Evolutionary conservation across 805 yeast genomes (phyloP), one percentile per base, ranked within the genome.

Genomic region (Saturnispora saitoi): DNA sequence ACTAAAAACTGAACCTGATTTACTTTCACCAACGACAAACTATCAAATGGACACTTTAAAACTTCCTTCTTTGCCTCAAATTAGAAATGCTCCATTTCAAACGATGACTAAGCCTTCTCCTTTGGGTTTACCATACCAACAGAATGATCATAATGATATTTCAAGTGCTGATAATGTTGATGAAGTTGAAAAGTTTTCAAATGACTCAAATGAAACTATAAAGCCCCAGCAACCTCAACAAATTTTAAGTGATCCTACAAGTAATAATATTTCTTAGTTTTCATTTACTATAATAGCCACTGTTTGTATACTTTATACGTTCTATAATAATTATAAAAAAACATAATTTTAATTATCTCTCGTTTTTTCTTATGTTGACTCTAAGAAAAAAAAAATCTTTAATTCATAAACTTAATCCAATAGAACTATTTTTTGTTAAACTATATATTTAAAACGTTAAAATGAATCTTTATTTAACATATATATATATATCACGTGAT

Each of bases 171-270:
- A 20, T 14, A 17, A 20, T 12, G 26, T 17, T 32, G 42, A 34
- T 7, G 47, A 36, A n/a, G 11, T 26, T 12, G 47, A 36, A 20
- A 36, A 42, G 30, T 32, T 12, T 30, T n/a, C 34, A 3, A 36
- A 44, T 19, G 48, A 38, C 19, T 45, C 48, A 14, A 42, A 45
- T 22, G 48, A 45, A 15, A 45, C 48, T 5, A 45, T 45, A 2
- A 44, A 44, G 19, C 42, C 47, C 20, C 12, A n/a, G 20, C 22
- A 22, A 32, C 28, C 29, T 15, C 40, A 43, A 26, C 29, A 37
- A 2, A 37, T 20, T 15, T 8, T 17, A 5, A 20, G 17, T 17
- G 38, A 34, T 3, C 7, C 38, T 15, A 17, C 24, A 11, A 9
- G 20, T 11, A 34, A 3, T 14, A 17, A 9, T 1, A 17, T 7